Conservation (phyloP, 2,329 filamentous ascomycete genomes). For the Colletotrichum cereale region DNA sequence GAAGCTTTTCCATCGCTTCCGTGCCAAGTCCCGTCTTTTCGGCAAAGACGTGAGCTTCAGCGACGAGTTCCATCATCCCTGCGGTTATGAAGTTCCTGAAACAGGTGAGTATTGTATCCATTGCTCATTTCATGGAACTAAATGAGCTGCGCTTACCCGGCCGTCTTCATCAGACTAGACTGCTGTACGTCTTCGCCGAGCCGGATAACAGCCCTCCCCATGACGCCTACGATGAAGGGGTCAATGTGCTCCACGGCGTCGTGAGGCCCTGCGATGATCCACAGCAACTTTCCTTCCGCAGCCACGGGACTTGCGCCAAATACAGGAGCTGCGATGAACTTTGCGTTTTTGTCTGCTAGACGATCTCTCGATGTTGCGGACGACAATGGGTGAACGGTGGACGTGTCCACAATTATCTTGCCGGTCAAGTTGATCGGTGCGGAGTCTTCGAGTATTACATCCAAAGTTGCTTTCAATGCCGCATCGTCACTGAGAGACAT, state of each 20-base stretch:
- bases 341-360: slow-evolving; percentile 47
- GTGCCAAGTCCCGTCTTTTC: slow-evolving; percentile 58
- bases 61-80: slow-evolving; percentile 61
- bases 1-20: slow-evolving; percentile 56
- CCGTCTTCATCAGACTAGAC: slow-evolving; percentile 61
- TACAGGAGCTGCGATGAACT: slow-evolving; percentile 60
- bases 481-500: slow-evolving; percentile 58
- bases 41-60: slow-evolving; percentile 63
- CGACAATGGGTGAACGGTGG: slow-evolving; percentile 62
- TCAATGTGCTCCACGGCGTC: slow-evolving; percentile 50
- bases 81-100: slow-evolving; percentile 62
- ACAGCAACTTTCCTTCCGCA: slow-evolving; percentile 58
- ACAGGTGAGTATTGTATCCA: accelerated
- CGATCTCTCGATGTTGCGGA: slow-evolving; percentile 47
- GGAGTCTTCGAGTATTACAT: slow-evolving; percentile 45
- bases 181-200: slow-evolving; percentile 58
- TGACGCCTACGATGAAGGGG: slow-evolving; percentile 57
- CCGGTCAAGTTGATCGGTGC: slow-evolving; percentile 42
- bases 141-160: slow-evolving; percentile 50
- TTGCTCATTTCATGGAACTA: not conserved
- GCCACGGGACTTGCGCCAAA: slow-evolving; percentile 66
- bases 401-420: slow-evolving; percentile 63
- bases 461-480: slow-evolving; percentile 51
- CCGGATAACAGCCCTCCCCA: slow-evolving; percentile 56
- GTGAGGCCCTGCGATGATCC: slow-evolving; percentile 57